Evolutionary conservation across 257 asterid species (phyloP), one percentile per base, ranked within the genome.

Genomic region (Gentiana straminea): DNA sequence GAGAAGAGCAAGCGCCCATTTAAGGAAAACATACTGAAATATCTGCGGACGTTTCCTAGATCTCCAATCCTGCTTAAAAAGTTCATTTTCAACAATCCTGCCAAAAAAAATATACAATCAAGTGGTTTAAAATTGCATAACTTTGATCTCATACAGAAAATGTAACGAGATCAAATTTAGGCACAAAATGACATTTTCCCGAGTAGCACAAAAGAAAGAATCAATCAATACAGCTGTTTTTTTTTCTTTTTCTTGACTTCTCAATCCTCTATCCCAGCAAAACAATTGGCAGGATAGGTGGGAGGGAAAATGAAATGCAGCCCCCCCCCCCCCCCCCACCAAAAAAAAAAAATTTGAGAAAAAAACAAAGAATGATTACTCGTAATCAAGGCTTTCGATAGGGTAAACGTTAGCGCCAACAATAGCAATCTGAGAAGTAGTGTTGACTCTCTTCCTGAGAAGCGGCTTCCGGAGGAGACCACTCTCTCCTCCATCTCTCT

Each of bases 51-150:
- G 80, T 64, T 79, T 86, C 76, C 97, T 76, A 51, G 95, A 77
- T 68, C 97, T 81, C 97, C 97, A 89, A 59, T 89, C 95, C 77
- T 89, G 86, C 81, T 83, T 89, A 64, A 89, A 78, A 38, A 89
- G 82, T 53, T 89, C 95, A 44, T 89, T 89, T 73, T 89, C 97
- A 41, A 79, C 49, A 66, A 86, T 78, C 86, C 97, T 89, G 86
- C 79, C 0, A 71, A 66, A 56, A 39, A 12, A 38, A 56, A 62
- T 0, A 52, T 35, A 33, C 3, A 5, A 41, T 4, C 9, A 41
- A 41, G 46, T 41, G 46, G 9, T 5, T 10, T 41, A 41, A 7
- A 41, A 41, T 41, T 41, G 9, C 46, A 7, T 0, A 6, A 5
- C 46, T 5, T 41, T 41, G 5, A 41, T 41, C 46, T 34, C 43